Evolutionary conservation across 352 stramenopile species (phyloP), one percentile per base, ranked within the genome.

Genomic region (Phytophthora tubulina): DNA sequence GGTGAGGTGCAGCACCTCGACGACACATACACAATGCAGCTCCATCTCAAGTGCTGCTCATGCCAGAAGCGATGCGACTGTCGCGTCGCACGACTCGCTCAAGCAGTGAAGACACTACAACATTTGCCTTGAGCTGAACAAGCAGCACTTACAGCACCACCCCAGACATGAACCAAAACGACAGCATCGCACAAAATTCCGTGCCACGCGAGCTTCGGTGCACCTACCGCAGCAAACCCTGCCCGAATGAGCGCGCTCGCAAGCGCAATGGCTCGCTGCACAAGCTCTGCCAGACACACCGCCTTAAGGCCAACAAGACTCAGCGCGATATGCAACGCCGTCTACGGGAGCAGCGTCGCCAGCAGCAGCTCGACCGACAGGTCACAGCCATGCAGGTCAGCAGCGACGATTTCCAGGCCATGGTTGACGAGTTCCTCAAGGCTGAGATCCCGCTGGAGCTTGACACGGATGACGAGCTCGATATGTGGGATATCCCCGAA

Each of bases 261-360:
- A 90, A 90, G 75, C 76, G 71, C 50, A 85, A 84, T 36, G 82
- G 82, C 33, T 65, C 63, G 1, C 56, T 84, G 33, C 82, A 90
- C 64, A 82, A 79, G 33, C 78, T 90, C 41, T 90, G 82, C 45
- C 67, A 80, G 42, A 73, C 70, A 36, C 82, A 90, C 60, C 80
- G 82, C 13, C 57, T 76, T 49, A 85, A 87, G 62, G 80, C 81
- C 50, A 90, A 90, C 63, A 76, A 82, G 17, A 86, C 81, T 39
- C 82, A 90, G 61, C 81, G 78, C 49, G 77, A 77, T 11, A 78
- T 88, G 51, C 72, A 85, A 46, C 67, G 78, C 3, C 74, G 78
- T 27, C 60, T 73, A 4, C 77, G 77, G 15, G 64, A 72, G 59
- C 72, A 76, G 56, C 69, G 69, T 14, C 56, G 63, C 38, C 69